phyloP scores from a whole-genome alignment of 2,329 filamentous ascomycete genomes.

The Geoglossum cookeanum region DNA sequence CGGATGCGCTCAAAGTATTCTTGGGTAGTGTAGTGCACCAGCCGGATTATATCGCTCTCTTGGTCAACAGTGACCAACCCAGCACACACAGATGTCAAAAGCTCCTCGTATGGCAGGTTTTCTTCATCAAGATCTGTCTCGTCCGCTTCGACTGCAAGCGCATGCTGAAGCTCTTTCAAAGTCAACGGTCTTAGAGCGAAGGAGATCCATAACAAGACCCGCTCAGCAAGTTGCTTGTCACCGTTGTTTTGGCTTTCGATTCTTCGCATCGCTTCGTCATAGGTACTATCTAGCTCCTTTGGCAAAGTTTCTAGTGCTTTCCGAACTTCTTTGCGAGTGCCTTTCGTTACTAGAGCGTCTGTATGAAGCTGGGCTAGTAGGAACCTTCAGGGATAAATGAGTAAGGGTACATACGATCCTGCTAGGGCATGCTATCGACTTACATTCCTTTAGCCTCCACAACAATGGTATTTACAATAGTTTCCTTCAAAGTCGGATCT shows the following conservation, averaged over 20 bases:
- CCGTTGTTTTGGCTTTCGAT: conserved; percentile 1
- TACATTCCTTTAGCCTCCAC: conserved; percentile 1
- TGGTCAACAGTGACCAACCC: conserved; percentile 15
- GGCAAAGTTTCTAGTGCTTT: neutral
- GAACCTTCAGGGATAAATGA: conserved; percentile 8
- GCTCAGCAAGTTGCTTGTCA: neutral
- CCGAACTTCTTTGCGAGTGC: neutral
- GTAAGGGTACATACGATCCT: neutral
- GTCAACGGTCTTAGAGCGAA: neutral
- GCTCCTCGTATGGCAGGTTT: conserved; percentile 9
- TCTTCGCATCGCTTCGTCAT: neutral
- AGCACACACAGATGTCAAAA: conserved; percentile 21
- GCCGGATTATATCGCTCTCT: conserved; percentile 20
- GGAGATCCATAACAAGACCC: neutral
- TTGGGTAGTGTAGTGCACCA: conserved; percentile 29
- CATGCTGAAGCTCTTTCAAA: conserved; percentile 9
- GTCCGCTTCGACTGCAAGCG: conserved; percentile 9
- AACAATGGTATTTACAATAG: neutral
- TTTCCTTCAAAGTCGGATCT: neutral
- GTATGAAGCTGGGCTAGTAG: conserved; percentile 12
- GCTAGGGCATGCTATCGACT: neutral
- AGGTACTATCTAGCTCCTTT: neutral
- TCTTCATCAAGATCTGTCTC: conserved; percentile 9
- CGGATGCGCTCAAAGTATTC: conserved; percentile 23
- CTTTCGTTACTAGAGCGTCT: conserved; percentile 7